phyloP scores from a whole-genome alignment of 2,329 filamentous ascomycete species.

The Colletotrichum liaoningense region DNA sequence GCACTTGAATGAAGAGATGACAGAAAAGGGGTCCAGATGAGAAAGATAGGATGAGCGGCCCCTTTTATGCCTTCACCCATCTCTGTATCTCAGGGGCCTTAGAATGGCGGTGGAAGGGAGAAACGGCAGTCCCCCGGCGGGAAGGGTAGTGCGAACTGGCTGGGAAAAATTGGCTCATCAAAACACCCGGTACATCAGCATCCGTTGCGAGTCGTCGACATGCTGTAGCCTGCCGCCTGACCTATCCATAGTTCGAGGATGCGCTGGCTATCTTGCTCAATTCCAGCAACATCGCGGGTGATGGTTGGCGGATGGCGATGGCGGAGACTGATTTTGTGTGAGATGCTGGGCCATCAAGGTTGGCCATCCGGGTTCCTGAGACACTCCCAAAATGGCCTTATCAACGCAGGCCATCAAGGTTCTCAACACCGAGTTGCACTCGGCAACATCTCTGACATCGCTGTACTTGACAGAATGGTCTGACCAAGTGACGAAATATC shows the following conservation, averaged over 20 bases:
- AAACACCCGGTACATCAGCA: conserved; percentile 9
- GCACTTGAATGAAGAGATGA: not conserved
- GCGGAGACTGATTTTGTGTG: conserved; percentile 2
- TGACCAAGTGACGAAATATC: not conserved
- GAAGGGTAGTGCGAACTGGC: conserved; percentile 10
- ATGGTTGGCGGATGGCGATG: conserved; percentile 21
- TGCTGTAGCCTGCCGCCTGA: conserved; percentile 7
- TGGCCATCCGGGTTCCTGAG: conserved; percentile 34
- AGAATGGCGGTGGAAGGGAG: conserved; percentile 29
- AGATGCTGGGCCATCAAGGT: conserved; percentile 33
- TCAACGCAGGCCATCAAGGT: conserved; percentile 35
- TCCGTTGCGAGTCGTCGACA: conserved; percentile 9
- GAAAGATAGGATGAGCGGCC: not conserved
- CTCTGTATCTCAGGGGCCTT: not conserved
- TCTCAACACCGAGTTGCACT: conserved; percentile 3
- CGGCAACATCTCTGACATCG: not conserved
- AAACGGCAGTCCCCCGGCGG: not conserved
- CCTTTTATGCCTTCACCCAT: conserved; percentile 20
- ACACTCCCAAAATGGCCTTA: conserved; percentile 9
- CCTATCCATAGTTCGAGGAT: conserved; percentile 3
- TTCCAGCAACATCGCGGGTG: not conserved
- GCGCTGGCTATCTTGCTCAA: conserved; percentile 14
- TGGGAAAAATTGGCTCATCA: conserved; percentile 26
- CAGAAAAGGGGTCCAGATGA: not conserved
- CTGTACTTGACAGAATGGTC: not conserved